Evolutionary conservation across 139 green algal genomes (phyloP).

Genomic region (Micractinium sp.): DNA sequence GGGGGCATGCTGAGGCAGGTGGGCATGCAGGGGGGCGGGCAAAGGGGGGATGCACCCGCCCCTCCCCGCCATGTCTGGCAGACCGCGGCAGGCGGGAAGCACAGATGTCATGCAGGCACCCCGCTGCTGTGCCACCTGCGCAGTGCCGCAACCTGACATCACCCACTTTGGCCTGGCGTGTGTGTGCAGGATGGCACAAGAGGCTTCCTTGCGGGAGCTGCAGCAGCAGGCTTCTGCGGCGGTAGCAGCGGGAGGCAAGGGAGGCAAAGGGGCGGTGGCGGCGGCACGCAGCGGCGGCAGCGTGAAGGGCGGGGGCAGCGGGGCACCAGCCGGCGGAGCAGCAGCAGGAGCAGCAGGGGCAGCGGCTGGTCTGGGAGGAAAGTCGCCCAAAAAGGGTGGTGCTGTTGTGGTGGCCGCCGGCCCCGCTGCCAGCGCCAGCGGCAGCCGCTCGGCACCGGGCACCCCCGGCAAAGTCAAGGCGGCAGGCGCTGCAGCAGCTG

Average conservation of each 20-base stretch:
- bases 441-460: not conserved
- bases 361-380: not conserved
- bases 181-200: slow-evolving; percentile 11
- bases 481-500: not conserved
- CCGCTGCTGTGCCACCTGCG: not conserved
- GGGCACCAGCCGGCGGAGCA: not conserved
- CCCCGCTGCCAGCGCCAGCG: not conserved
- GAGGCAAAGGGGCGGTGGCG: not conserved
- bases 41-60: too few species aligned
- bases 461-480: slow-evolving; percentile 27
- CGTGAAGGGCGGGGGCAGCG: not conserved
- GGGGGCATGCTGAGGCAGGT: too few species aligned
- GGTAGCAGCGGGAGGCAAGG: not conserved
- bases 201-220: slow-evolving; percentile 40
- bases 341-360: not conserved
- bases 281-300: not conserved
- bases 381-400: slow-evolving; percentile 11
- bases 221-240: not conserved
- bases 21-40: too few species aligned
- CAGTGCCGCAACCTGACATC: too few species aligned
- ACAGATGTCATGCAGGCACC: too few species aligned
- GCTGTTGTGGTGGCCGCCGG: not conserved
- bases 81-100: too few species aligned
- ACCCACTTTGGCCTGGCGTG: not conserved
- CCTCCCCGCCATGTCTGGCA: too few species aligned